Evolutionary conservation across 352 stramenopile genomes (phyloP), one percentile per base, ranked within the genome.

Genomic region (Globisporangium middletonii): DNA sequence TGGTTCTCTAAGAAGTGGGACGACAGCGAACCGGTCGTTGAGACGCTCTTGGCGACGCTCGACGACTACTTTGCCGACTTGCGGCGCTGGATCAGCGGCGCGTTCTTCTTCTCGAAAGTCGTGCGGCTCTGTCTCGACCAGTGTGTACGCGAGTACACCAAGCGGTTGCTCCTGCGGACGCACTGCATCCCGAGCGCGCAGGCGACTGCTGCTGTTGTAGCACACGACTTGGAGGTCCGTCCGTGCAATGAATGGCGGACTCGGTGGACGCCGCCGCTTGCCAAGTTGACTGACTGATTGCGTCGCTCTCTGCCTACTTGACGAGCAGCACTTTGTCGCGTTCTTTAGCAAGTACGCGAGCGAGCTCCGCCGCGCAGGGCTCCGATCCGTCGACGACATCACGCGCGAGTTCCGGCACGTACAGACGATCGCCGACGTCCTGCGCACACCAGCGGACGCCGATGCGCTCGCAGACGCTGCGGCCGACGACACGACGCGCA

Each of bases 1-100:
- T 94, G 84, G 84, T 77, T 92, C 57, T 86, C 75, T 1, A 94
- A 92, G 57, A 88, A 82, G 60, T 94, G 84, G 84, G 84, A 94
- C 43, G 80, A 92, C 58, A 71, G 77, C 12, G 74, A 87, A 26
- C 59, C 77, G 23, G 77, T 94, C 3, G 79, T 94, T 5, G 82
- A 90, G 64, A 86, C 69, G 4, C 57, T 94, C 11, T 53, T 94
- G 15, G 82, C 71, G 23, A 94, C 84, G 7, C 64, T 94, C 4
- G 84, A 88, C 1, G 84, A 94, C 50, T 94, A 92, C 52, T 91
- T 79, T 46, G 50, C 48, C 0, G 84, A 94, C 47, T 63, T 94
- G 4, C 74, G 76, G 46, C 69, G 73, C 35, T 94, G 84, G 84
- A 88, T 94, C 50, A 83, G 72, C 16, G 71, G 82, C 7, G 84